Base-by-base conservation (phyloP, 768 basidiomycete genomes). In the Leucosporidium yakuticum region DNA sequence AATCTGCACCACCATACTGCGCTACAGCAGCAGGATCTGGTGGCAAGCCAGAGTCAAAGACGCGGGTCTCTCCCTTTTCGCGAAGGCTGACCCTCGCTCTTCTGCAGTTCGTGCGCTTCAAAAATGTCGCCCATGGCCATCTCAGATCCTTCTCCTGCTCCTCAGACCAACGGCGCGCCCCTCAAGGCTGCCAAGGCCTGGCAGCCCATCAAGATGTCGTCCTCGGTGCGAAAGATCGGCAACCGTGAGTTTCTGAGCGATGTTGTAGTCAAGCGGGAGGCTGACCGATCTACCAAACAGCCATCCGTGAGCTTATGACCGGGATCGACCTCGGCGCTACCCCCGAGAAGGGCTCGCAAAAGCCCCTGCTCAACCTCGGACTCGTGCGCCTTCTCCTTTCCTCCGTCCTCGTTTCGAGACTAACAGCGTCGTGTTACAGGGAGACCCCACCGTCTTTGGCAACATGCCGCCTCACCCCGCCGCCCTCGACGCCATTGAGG, bases 281-380 rank as follows among this genome's bases (percentile, higher is more conserved):
- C 61, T 51, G 34, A 67, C 66, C 3, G 34, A 39, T 20, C 25
- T 34, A 6, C 14, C 23, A 14, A 19, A 27, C 51, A 73, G 71
- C 68, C 4, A 73, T 73, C 44, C 71, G 71, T 20, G 71, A 73
- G 27, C 54, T 69, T 34, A 56, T 73, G 27, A 32, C 50, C 23
- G 60, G 57, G 15, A 67, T 73, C 60, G 65, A 73, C 65, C 63
- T 73, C n/a, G 67, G 65, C 4, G 68, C 63, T 0, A 58, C 68
- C 19, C 29, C 48, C 53, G 61, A 65, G 47, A 31, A 50, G 11
- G 68, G 68, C 15, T 64, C 61, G 34, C 56, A 54, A 29, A 77
- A 79, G 62, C 63, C 77, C 19, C 58, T 78, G n/a, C 78, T 80
- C 74, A 79, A 80, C 70, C 75, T 80, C 49, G 79, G 78, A 6